These are phyloP conservation scores for Triticum dicoccoides DNA, from an alignment of 176 grass and related monocot species.

Conservation along the genomic window DNA sequence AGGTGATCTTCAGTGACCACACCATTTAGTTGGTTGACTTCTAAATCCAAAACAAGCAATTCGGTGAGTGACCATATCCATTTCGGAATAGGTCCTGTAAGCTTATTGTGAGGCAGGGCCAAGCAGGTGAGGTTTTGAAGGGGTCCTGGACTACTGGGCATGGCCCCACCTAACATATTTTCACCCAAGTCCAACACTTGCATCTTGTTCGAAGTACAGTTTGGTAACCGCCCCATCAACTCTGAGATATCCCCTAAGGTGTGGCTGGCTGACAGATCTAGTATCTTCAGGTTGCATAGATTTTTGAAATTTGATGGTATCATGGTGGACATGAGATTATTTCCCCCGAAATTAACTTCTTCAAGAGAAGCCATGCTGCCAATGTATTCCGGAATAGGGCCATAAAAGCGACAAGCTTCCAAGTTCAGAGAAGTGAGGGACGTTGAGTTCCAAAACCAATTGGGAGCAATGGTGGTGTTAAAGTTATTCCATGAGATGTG, in stretches of 20 bases:
- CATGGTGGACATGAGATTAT: slow-evolving; percentile 17
- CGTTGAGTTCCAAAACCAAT: slow-evolving; percentile 31
- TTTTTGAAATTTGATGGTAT: slow-evolving; percentile 27
- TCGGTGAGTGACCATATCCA: not conserved
- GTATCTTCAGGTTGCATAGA: slow-evolving; percentile 12
- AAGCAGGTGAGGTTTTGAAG: slow-evolving; percentile 12
- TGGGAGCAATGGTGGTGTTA: not conserved
- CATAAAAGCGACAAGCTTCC: not conserved
- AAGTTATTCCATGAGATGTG: not conserved
- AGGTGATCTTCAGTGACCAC: slow-evolving; percentile 4
- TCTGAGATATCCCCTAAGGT: not conserved
- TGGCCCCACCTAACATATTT: not conserved
- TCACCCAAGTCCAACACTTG: not conserved
- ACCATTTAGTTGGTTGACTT: not conserved
- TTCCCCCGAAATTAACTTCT: not conserved
- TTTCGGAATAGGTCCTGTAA: not conserved
- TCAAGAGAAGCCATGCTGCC: slow-evolving; percentile 26
- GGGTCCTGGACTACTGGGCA: not conserved
- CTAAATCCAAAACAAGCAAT: not conserved
- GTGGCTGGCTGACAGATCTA: not conserved
- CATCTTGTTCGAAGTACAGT: slow-evolving; percentile 8
- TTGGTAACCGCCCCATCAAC: slow-evolving; percentile 21
- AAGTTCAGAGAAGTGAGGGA: not conserved
- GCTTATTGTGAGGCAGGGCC: not conserved
- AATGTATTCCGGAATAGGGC: not conserved